Evolutionary conservation across 441 rosid species (phyloP).

Genomic region (Erysimum cheiri): DNA sequence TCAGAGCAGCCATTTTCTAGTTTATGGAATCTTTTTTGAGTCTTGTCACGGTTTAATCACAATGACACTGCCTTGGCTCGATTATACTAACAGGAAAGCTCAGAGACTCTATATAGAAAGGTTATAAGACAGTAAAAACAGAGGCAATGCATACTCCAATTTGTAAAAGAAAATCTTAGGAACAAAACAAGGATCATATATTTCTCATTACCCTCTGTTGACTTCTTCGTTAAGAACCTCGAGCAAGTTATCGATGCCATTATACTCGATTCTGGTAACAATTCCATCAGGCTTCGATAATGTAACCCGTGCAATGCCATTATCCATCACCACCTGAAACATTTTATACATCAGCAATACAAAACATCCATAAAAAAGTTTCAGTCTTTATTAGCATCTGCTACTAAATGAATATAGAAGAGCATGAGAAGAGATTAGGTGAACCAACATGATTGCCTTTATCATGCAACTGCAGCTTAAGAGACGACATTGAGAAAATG

Average conservation of each 20-base stretch:
- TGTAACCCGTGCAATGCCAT: slow-evolving; percentile 63
- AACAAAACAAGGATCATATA: background rate
- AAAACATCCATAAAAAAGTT: background rate
- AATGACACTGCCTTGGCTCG: background rate
- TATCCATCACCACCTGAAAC: slow-evolving; percentile 69
- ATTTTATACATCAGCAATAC: slow-evolving; percentile 4
- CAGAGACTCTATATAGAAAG: background rate
- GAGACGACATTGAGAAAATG: slow-evolving; percentile 48
- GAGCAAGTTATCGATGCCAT: slow-evolving; percentile 83
- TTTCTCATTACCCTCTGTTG: slow-evolving; percentile 59
- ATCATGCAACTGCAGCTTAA: slow-evolving; percentile 56
- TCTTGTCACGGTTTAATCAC: background rate
- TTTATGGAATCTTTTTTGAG: background rate
- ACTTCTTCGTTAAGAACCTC: slow-evolving; percentile 71
- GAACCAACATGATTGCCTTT: slow-evolving; percentile 69
- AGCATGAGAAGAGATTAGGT: slow-evolving; percentile 6
- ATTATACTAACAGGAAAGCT: background rate
- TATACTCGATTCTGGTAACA: slow-evolving; percentile 66
- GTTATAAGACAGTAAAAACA: background rate
- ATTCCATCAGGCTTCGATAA: slow-evolving; percentile 66
- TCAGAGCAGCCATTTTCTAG: background rate
- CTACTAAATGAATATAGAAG: slow-evolving; percentile 15
- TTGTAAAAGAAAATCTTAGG: background rate
- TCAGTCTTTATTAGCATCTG: background rate
- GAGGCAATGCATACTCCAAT: background rate